A percentile compares a stretch with the other conserved stretches of the same genome.
phyloP scores from a whole-genome alignment of 179 eudicot genomes.

The Spinacia oleracea region DNA sequence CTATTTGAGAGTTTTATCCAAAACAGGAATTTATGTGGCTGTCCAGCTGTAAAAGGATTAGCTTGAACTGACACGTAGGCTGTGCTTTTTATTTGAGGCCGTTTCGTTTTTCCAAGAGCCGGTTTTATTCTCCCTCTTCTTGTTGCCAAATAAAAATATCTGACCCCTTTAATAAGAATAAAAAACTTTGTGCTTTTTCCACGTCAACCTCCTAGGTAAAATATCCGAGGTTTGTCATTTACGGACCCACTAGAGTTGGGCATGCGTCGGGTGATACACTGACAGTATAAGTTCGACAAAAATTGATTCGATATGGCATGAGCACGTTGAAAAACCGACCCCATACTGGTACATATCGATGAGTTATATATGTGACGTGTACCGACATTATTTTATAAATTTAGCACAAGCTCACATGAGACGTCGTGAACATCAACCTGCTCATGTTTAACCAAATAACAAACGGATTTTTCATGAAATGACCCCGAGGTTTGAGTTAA shows the following conservation, averaged over 20 bases:
- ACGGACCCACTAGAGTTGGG: not conserved
- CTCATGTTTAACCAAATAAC: too few species aligned
- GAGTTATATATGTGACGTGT: too few species aligned
- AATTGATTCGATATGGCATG: too few species aligned
- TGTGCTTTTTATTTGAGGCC: not conserved
- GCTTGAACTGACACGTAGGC: slow-evolving; percentile 28
- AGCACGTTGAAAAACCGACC: too few species aligned
- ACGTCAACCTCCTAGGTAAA: not conserved
- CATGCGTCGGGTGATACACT: too few species aligned
- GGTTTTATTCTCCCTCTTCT: not conserved
- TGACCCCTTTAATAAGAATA: slow-evolving; percentile 7
- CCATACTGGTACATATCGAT: too few species aligned
- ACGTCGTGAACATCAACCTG: too few species aligned
- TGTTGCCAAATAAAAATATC: slow-evolving; percentile 27
- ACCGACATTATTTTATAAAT: too few species aligned
- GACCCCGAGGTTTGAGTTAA: too few species aligned
- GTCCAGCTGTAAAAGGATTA: slow-evolving; percentile 28
- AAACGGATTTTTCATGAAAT: too few species aligned
- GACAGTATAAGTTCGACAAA: too few species aligned
- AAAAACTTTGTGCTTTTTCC: not conserved
- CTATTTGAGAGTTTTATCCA: slow-evolving; percentile 22
- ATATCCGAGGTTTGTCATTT: not conserved
- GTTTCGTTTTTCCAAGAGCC: slow-evolving; percentile 31
- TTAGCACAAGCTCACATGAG: too few species aligned
- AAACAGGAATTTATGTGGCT: slow-evolving; percentile 20